Evolutionary conservation across 352 stramenopile species (phyloP).

Genomic region (Globisporangium sylvaticum): DNA sequence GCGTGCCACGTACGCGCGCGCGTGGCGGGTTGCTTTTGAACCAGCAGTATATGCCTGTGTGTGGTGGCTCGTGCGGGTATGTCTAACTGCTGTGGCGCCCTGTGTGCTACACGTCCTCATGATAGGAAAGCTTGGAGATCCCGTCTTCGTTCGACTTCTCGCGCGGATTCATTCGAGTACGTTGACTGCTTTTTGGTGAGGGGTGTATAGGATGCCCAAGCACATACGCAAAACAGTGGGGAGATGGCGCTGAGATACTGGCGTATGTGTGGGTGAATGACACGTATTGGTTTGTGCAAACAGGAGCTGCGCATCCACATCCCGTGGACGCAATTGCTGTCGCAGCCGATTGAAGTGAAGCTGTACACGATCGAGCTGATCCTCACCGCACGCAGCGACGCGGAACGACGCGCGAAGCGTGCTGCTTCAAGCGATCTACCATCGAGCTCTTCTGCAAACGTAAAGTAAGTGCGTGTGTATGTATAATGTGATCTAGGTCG

Average conservation of each 20-base stretch:
- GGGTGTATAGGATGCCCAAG: background rate
- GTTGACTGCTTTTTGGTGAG: conserved; percentile 1
- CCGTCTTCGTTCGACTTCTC: conserved; percentile 86
- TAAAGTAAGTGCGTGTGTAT: background rate
- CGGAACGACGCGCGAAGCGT: conserved; percentile 16
- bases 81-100: background rate
- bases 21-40: background rate
- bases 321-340: conserved; percentile 85
- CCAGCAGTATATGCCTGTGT: background rate
- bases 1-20: background rate
- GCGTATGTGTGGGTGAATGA: background rate
- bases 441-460: background rate
- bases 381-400: conserved; percentile 49
- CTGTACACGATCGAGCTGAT: conserved; percentile 89
- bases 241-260: background rate
- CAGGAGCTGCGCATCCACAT: conserved; percentile 87
- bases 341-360: conserved; percentile 85
- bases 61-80: background rate
- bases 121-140: conserved; percentile 77
- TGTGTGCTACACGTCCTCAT: background rate
- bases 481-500: background rate
- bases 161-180: conserved; percentile 76
- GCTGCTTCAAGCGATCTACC: conserved; percentile 10
- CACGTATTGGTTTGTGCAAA: background rate
- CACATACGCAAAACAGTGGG: background rate